Evolutionary conservation across 1,284 basidiomycete genomes (phyloP), one percentile per base, ranked within the genome.

Genomic region (Malassezia sympodialis): DNA sequence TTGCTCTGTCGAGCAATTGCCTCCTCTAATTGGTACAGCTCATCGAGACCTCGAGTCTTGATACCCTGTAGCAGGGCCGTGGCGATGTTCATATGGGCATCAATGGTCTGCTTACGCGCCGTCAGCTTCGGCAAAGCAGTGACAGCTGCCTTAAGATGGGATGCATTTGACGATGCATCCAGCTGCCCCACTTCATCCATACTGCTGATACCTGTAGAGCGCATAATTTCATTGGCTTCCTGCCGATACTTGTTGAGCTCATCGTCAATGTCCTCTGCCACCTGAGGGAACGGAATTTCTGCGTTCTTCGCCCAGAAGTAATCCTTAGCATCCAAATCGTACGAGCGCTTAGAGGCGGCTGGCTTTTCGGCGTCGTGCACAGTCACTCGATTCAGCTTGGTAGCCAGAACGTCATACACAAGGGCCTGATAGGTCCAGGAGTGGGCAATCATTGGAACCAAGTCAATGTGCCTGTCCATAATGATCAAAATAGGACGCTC

Each of bases 381-480:
- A 0, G 88, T 84, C 15, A 98, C 91, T 11, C 93, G 84, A 76
- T 98, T 98, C 15, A 99, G 81, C 76, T 90, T 93, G 80, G 98
- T 90, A 54, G 94, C 88, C 27, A 99, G 82, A 58, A 96, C 96
- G 72, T 99, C 94, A 45, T 93, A 93, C 0, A 96, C 88, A 19
- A 99, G 83, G 0, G 94, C 90, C 77, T 99, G 94, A 70, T 99
- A 99, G 27, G 94, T 98, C 94, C 94, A 99, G 1, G 90, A 91
- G 73, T 99, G 94, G 1, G 88, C 87, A 14, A 99, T 77, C 81
- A 94, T 90, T 4, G 94, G 88, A 1, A 93, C 86, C 14, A 99
- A 80, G 73, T 99, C 94, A 47, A 98, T 80, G 67, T 96, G 98
- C 28, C 94, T 82, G 73, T 99, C 94, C 51, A 98, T 79, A 43